Conservation (phyloP, 768 basidiomycete genomes). For the Boletus subcaerulescens region DNA sequence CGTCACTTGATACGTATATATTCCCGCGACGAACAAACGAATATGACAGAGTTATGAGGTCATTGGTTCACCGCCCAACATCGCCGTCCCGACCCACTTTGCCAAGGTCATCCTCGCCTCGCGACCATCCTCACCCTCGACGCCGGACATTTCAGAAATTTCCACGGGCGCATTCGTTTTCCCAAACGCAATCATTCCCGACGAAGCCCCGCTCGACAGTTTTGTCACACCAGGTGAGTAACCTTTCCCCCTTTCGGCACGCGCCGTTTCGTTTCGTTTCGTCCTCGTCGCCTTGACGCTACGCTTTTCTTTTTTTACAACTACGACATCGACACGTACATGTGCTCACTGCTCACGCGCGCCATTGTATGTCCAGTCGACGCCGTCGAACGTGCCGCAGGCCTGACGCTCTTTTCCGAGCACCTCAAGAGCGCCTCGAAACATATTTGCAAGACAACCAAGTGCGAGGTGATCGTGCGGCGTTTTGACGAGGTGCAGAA, state of each 20-base stretch:
- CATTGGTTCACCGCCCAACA: conserved; percentile 86
- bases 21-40: not conserved
- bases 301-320: not conserved
- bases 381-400: conserved; percentile 86
- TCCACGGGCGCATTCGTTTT: conserved; percentile 93
- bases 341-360: not conserved
- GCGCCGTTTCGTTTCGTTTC: too few species aligned
- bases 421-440: conserved; percentile 69
- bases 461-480: conserved; percentile 85
- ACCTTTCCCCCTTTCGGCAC: too few species aligned
- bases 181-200: conserved; percentile 90
- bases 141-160: conserved; percentile 68
- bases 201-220: conserved; percentile 72
- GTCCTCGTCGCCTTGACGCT: too few species aligned
- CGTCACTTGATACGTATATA: not conserved
- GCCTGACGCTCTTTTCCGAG: conserved; percentile 83
- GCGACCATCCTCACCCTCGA: conserved; percentile 68
- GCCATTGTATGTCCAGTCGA: conserved; percentile 58
- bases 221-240: conserved; percentile 77
- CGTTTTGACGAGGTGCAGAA: conserved; percentile 91
- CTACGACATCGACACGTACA: too few species aligned
- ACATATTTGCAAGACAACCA: conserved; percentile 85
- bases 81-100: conserved; percentile 96
- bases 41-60: conserved; percentile 79
- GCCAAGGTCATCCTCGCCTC: conserved; percentile 90